Evolutionary conservation across 176 grass and related monocot genomes (phyloP).

Genomic region (Phragmites australis): DNA sequence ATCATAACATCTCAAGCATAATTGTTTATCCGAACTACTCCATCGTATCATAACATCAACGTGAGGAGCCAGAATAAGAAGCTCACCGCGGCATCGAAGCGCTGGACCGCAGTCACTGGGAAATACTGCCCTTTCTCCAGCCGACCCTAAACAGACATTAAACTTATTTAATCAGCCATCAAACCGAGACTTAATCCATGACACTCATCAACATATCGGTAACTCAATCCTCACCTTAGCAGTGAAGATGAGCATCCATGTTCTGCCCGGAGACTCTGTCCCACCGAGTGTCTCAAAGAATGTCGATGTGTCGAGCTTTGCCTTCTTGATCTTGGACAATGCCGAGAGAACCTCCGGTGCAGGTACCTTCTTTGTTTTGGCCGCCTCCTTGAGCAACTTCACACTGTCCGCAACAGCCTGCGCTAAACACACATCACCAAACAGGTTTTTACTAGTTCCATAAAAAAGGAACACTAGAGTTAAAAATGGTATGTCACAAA

Average conservation of each 20-base stretch:
- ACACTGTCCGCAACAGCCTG: constrained; percentile 67
- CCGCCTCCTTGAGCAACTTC: constrained; percentile 77
- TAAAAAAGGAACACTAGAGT: neutral
- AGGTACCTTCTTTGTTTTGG: constrained; percentile 75
- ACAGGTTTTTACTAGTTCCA: neutral
- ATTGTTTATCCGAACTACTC: neutral
- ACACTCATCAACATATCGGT: neutral
- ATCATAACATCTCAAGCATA: neutral
- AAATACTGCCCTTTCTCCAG: constrained; percentile 88
- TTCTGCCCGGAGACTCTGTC: constrained; percentile 79
- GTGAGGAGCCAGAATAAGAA: neutral
- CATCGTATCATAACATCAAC: neutral
- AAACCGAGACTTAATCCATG: neutral
- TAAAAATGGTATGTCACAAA: neutral
- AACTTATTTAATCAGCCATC: neutral
- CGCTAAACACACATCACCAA: constrained; percentile 29
- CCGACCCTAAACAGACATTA: constrained; percentile 42
- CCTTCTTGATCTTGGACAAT: constrained; percentile 75
- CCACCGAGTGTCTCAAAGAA: constrained; percentile 87
- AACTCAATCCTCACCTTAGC: constrained; percentile 46
- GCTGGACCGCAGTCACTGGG: constrained; percentile 80
- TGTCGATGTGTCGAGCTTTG: constrained; percentile 57
- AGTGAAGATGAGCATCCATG: constrained; percentile 99
- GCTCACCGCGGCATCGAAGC: constrained; percentile 92
- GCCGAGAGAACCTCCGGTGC: constrained; percentile 61